Percentiles rank a stretch among this genome's conserved stretches.
phyloP scores from a whole-genome alignment of 495 filamentous ascomycete genomes.

The Penicillium diatomitis region DNA sequence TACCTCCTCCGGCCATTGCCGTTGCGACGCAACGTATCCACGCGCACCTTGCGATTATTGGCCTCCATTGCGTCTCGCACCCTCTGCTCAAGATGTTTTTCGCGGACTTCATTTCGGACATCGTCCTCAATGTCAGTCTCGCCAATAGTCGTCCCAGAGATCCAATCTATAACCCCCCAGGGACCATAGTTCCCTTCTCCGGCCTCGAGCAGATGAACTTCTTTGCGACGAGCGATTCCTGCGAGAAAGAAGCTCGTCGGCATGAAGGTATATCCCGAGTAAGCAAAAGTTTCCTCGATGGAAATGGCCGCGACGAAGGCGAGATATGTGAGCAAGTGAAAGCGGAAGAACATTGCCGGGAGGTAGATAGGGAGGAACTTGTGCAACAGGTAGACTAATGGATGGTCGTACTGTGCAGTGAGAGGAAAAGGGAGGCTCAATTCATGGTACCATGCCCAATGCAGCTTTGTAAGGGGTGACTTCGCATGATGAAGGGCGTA shows the following conservation, averaged over 20 bases:
- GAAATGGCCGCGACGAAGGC: constrained; percentile 58
- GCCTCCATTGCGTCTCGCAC: constrained; percentile 19
- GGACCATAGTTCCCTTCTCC: constrained; percentile 68
- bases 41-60: constrained; percentile 16
- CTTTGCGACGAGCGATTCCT: constrained; percentile 62
- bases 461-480: constrained; percentile 34
- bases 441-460: constrained; percentile 58
- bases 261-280: constrained; percentile 67
- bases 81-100: constrained; percentile 15
- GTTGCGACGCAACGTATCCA: constrained; percentile 10
- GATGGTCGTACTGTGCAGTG: constrained; percentile 72
- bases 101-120: constrained; percentile 13
- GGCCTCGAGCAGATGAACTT: constrained; percentile 52
- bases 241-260: constrained; percentile 64
- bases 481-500: constrained; percentile 51
- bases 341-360: constrained; percentile 55
- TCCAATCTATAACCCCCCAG: constrained; percentile 72
- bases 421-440: constrained; percentile 54
- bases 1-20: constrained; percentile 1
- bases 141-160: constrained; percentile 56
- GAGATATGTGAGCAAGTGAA: constrained; percentile 74
- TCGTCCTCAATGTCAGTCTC: constrained; percentile 40
- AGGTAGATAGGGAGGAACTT: constrained; percentile 66
- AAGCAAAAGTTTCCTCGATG: constrained; percentile 66
- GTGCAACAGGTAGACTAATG: constrained; percentile 57